phyloP scores from a whole-genome alignment of 768 basidiomycete species.

The Candolleomyces aberdarensis region DNA sequence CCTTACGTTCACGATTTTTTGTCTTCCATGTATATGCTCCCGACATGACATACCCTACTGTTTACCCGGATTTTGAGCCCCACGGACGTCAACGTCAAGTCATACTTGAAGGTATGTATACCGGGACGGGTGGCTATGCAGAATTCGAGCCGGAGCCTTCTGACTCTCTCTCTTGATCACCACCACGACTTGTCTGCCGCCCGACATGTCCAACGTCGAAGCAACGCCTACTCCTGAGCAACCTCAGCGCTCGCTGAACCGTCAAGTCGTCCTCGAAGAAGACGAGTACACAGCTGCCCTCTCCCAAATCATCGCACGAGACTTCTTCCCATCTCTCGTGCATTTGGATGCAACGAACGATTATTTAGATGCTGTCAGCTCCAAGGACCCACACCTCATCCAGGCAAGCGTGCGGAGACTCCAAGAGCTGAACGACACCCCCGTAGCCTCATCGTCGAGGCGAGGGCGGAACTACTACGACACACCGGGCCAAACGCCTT shows the following conservation, averaged over 20 bases:
- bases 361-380: conserved; percentile 76
- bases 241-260: conserved; percentile 59
- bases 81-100: too few species aligned
- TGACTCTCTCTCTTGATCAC: too few species aligned
- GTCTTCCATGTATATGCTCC: too few species aligned
- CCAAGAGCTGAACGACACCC: conserved; percentile 58
- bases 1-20: too few species aligned
- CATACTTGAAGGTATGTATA: too few species aligned
- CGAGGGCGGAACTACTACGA: conserved; percentile 26
- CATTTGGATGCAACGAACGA: conserved; percentile 86
- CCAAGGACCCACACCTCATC: conserved; percentile 76
- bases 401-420: conserved; percentile 71
- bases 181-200: too few species aligned
- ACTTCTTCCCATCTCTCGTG: conserved; percentile 94
- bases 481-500: conserved; percentile 66
- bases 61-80: too few species aligned
- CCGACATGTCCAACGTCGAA: conserved; percentile 14
- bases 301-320: conserved; percentile 90
- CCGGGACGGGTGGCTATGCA: too few species aligned
- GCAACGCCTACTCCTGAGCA: conserved; percentile 14
- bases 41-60: too few species aligned
- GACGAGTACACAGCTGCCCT: conserved; percentile 93
- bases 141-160: too few species aligned
- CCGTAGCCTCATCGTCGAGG: conserved; percentile 30
- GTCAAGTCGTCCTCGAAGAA: conserved; percentile 77